Evolutionary conservation across 2,329 filamentous ascomycete species (phyloP), one percentile per base, ranked within the genome.

Genomic region (Rutstroemia sp.): DNA sequence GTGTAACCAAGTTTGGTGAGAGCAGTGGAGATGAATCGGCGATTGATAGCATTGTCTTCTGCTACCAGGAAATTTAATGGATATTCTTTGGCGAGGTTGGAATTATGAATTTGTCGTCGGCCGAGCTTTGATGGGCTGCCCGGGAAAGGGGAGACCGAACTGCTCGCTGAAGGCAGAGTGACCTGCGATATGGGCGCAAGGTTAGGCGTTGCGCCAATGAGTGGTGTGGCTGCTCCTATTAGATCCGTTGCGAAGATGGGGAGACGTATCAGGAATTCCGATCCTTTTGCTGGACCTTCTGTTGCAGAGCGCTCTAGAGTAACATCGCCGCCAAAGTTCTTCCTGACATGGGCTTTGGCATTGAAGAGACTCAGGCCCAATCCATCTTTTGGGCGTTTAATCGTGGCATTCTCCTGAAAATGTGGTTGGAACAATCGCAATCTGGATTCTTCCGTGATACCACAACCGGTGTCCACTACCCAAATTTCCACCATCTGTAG

Each of bases 41-140:
- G 80, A 65, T 88, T 88, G 69, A 88, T 86, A 60, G 79, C 79
- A 69, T 89, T 89, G 69, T 89, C 86, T 71, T 89, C 86, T 4
- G 83, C 86, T 1, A 89, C 81, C 2, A 89, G 75, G 60, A 89
- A 84, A 9, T 79, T 85, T 8, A 88, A 74, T 1, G 86, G 86
- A 58, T 81, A 75, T 62, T 80, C 81, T 48, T 73, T 70, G 3
- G 80, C 82, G 4, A 88, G 74, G 14, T 79, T 74, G 46, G 77
- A 76, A 64, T 87, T 83, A 61, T 81, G 76, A 4, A 55, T 25
- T 12, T 44, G 21, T 16, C 61, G 60, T 48, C 62, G 64, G 9
- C 30, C 30, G 30, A 34, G 9, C 14, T 57, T 34, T 17, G 30
- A 37, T 25, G 54, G 5, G 6, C 10, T 46, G 5, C 21, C 23